phyloP scores from a whole-genome alignment of 257 asterid species.

The Fraxinus pennsylvanica region DNA sequence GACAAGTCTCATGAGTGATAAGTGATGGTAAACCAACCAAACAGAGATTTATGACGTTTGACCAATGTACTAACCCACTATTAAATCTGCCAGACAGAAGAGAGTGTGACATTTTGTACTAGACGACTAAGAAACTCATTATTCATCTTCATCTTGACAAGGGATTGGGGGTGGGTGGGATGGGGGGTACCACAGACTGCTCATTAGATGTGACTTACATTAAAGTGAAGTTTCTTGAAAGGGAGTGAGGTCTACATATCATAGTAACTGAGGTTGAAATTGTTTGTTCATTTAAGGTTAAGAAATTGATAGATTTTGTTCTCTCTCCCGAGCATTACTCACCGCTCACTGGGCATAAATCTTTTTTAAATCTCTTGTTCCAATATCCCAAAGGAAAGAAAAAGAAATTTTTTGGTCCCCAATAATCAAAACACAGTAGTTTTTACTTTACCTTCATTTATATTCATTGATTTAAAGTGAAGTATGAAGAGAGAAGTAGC shows the following conservation, averaged over 20 bases:
- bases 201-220: constrained; percentile 39
- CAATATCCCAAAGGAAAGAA: background rate
- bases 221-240: constrained; percentile 44
- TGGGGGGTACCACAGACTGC: constrained; percentile 6
- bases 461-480: too few relatives aligned
- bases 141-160: background rate
- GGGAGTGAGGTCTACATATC: constrained; percentile 44
- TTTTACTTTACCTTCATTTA: background rate
- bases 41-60: constrained; percentile 15
- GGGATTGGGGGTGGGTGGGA: background rate
- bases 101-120: constrained; percentile 31
- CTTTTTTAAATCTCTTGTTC: background rate
- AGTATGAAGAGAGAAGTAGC: too few relatives aligned
- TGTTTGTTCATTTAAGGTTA: constrained; percentile 40
- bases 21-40: background rate
- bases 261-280: constrained; percentile 39
- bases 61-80: constrained; percentile 28
- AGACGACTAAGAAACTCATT: constrained; percentile 2
- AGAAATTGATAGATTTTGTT: constrained; percentile 44
- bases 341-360: background rate
- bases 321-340: constrained; percentile 31
- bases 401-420: constrained; percentile 14
- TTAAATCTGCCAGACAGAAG: constrained; percentile 30
- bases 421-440: background rate
- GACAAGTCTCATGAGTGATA: background rate